Evolutionary conservation across 2,329 filamentous ascomycete species (phyloP).

Genomic region (Byssoonygena ceratinophila): DNA sequence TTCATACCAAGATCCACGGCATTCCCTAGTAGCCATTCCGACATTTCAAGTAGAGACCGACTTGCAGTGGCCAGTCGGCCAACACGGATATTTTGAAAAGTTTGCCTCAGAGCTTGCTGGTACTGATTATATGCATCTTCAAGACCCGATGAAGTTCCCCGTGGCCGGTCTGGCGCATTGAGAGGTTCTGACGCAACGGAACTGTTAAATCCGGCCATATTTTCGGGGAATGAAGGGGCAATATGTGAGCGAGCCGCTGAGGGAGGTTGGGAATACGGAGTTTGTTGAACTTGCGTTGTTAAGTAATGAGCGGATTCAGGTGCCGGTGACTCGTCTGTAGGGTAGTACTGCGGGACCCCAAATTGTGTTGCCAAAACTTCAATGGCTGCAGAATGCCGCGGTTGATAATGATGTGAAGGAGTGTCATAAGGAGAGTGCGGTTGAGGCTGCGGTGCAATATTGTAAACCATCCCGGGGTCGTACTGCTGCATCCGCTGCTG

Average conservation of each 20-base stretch:
- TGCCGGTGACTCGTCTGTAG: slow-evolving; percentile 52
- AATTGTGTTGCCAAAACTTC: slow-evolving; percentile 63
- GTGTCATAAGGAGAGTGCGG: slow-evolving; percentile 60
- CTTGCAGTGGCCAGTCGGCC: slow-evolving; percentile 52
- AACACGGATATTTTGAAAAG: slow-evolving; percentile 61
- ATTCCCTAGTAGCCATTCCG: slow-evolving; percentile 56
- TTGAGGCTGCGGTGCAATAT: slow-evolving; percentile 54
- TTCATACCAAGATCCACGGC: slow-evolving; percentile 55
- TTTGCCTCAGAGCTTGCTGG: slow-evolving; percentile 46
- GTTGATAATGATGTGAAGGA: slow-evolving; percentile 62
- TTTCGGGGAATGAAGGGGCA: slow-evolving; percentile 42
- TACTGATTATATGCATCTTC: slow-evolving; percentile 60
- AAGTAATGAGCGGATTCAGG: slow-evolving; percentile 53
- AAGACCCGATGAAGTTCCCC: slow-evolving; percentile 38
- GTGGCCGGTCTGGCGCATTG: slow-evolving; percentile 24
- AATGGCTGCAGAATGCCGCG: slow-evolving; percentile 64
- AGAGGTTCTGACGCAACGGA: slow-evolving; percentile 31
- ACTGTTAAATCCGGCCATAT: slow-evolving; percentile 42
- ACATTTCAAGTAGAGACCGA: slow-evolving; percentile 49
- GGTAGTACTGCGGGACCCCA: slow-evolving; percentile 64
- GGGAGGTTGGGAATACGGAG: slow-evolving; percentile 51
- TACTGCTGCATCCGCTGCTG: slow-evolving; percentile 43
- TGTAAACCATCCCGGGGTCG: slow-evolving; percentile 65
- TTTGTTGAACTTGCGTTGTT: slow-evolving; percentile 51
- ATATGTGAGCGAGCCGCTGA: slow-evolving; percentile 44